Conservation (phyloP, 345 rosid genomes). For the Rhodomyrtus tomentosa region DNA sequence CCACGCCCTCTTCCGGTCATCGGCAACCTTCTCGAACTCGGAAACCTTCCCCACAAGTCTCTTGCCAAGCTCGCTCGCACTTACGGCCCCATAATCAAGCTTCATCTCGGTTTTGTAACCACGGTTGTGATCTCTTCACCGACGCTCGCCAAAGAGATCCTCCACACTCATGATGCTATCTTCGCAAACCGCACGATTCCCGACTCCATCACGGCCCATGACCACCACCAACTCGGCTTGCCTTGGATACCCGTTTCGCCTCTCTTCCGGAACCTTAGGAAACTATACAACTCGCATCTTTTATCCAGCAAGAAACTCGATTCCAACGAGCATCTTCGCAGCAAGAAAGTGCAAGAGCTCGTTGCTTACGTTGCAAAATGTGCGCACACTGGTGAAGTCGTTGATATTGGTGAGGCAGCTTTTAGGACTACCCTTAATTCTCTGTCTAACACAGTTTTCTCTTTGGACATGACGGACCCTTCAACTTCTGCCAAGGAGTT, state of each 20-base stretch:
- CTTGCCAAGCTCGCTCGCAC: conserved; percentile 10
- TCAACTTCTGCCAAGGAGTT: neutral
- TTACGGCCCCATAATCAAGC: conserved; percentile 22
- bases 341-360: conserved; percentile 4
- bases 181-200: conserved; percentile 9
- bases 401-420: conserved; percentile 5
- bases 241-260: conserved; percentile 22
- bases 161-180: conserved; percentile 21
- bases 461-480: conserved; percentile 4
- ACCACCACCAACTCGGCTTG: conserved; percentile 15
- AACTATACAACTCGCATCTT: conserved; percentile 9
- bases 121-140: conserved; percentile 16
- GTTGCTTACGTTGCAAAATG: neutral
- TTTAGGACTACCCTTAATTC: conserved; percentile 9
- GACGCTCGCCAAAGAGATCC: conserved; percentile 25
- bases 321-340: conserved; percentile 8
- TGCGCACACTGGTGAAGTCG: neutral
- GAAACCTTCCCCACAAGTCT: conserved; percentile 2
- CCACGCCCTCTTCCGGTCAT: conserved; percentile 3
- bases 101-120: conserved; percentile 10
- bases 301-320: conserved; percentile 21
- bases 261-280: conserved; percentile 18
- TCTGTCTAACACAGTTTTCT: neutral
- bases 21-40: conserved; percentile 14
- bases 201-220: conserved; percentile 12